Percentiles rank a stretch among this genome's conserved stretches.
These are phyloP conservation scores for Russula foetens DNA, from an alignment of 768 basidiomycete genomes.

Conservation along the genomic window DNA sequence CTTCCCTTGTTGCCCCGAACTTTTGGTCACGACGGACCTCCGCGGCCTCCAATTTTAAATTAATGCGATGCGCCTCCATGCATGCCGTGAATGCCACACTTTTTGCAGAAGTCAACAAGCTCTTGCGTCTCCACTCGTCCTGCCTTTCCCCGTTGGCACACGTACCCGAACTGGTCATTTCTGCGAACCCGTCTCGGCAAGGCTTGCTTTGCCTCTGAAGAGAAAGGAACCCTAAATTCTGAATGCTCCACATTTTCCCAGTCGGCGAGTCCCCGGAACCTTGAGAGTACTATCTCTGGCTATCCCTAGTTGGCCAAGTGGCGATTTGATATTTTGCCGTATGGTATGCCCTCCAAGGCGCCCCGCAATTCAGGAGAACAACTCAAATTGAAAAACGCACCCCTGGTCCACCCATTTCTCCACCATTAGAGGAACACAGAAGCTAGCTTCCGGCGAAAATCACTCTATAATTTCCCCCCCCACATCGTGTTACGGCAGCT, in stretches of 20 bases:
- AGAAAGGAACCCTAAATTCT: background rate
- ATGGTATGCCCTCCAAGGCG: background rate
- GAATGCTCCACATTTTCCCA: background rate
- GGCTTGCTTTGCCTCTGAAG: too few species aligned
- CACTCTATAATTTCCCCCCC: background rate
- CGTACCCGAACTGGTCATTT: background rate
- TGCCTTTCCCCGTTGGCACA: background rate
- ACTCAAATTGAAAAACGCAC: background rate
- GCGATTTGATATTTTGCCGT: slow-evolving; percentile 7
- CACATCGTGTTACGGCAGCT: background rate
- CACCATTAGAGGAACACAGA: background rate
- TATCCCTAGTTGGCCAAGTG: background rate
- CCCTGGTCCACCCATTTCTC: background rate
- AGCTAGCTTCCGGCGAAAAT: background rate
- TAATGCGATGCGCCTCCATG: background rate
- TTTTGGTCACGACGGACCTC: background rate
- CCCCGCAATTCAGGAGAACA: background rate
- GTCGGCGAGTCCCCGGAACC: background rate
- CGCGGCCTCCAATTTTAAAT: background rate
- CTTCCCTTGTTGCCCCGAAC: too few species aligned
- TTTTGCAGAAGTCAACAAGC: background rate
- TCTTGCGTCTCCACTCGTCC: background rate
- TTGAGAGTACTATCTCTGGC: background rate
- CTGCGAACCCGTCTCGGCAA: background rate
- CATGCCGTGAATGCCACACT: background rate